Base-by-base conservation (phyloP, 2,329 filamentous ascomycete species). In the Chalaropsis thielavioides region DNA sequence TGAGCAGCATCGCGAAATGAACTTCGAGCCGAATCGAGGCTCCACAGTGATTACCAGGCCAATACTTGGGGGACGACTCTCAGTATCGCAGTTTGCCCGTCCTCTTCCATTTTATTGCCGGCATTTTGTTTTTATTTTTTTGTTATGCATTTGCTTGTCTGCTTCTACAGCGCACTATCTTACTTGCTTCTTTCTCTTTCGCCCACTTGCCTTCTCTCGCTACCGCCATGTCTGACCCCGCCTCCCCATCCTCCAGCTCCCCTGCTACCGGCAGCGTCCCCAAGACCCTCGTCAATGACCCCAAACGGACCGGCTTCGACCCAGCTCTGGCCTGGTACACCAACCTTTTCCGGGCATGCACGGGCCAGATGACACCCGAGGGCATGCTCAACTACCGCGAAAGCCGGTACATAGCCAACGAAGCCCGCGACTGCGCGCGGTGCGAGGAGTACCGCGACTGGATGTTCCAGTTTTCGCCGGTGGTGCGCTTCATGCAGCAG, bases 381-480 rank as follows among this genome's bases (percentile, higher is more conserved):
- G 88, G 89, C 62, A 76, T 81, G 68, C 83, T 87, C 72, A 83
- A 88, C 76, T 96, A 90, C 80, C 88, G 90, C 72, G 81, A 87
- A 72, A 85, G 84, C 73, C 84, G 85, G 69, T 91, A 95, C 78
- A 79, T 81, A 64, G 80, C 84, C 66, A 86, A 91, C 75, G 90
- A 94, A 77, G 83, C 82, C 68, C 78, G 80, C 38, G 91, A 96
- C 80, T 92, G 89, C 80, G 81, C 81, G 72, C 84, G 84, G 64
- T 96, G 90, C 79, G 90, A 96, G 72, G 78, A 85, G 54, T 83
- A 89, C 75, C 86, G 90, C 66, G 87, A 94, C 75, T 96, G 88
- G 79, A 83, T 95, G 43, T 84, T 97, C 71, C 77, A 84, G 72
- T 89, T 92, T 79, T 92, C 88, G 65, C 94, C 94, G 35, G 84